These are phyloP conservation scores for Globisporangium alternatum DNA, from an alignment of 352 stramenopile genomes.

Conservation along the genomic window DNA sequence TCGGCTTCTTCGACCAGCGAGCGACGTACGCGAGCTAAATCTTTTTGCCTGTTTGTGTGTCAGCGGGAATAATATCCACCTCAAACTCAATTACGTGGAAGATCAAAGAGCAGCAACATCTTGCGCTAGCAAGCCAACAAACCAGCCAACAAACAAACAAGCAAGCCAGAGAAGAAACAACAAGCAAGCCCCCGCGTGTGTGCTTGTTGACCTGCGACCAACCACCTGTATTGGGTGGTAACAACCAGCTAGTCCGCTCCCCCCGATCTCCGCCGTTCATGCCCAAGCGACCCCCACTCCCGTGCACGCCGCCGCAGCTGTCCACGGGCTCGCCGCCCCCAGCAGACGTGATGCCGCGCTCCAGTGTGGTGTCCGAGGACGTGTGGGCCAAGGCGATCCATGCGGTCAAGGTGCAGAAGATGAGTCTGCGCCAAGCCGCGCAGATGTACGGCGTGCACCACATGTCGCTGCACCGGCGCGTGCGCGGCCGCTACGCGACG, in stretches of 20 bases:
- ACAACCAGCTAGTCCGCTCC: not conserved
- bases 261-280: not conserved
- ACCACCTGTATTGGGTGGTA: not conserved
- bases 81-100: not conserved
- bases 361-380: conserved; percentile 28
- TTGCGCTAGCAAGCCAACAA: not conserved
- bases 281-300: conserved; percentile 7
- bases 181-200: not conserved
- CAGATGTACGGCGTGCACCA: conserved; percentile 45
- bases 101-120: not conserved
- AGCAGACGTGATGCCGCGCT: conserved; percentile 13
- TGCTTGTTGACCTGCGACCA: not conserved
- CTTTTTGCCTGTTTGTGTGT: not conserved
- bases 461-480: conserved; percentile 36
- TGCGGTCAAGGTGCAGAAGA: conserved; percentile 41
- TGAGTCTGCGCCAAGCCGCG: conserved; percentile 36
- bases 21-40: not conserved
- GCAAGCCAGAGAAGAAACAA: not conserved
- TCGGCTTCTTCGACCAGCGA: conserved; percentile 3
- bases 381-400: conserved; percentile 46
- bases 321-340: not conserved
- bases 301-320: not conserved
- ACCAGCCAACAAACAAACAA: not conserved
- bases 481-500: conserved; percentile 14
- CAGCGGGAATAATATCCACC: not conserved